Base-by-base conservation (phyloP, 495 filamentous ascomycete genomes). In the Acidiella bohemica region DNA sequence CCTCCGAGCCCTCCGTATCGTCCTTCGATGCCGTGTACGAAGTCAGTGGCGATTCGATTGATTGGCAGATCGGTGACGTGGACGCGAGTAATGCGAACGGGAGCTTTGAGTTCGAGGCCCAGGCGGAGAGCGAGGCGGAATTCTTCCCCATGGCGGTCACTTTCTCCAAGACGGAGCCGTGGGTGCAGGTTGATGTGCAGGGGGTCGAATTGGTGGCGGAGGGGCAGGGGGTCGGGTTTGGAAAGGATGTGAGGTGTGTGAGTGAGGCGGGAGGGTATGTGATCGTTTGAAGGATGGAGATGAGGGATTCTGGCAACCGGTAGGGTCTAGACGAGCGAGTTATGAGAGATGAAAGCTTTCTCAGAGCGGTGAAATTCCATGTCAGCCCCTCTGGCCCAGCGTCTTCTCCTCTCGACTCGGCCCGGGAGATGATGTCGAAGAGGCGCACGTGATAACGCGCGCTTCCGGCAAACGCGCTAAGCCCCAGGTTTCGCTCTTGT, bases 81-180 rank as follows among this genome's bases (percentile, higher is more conserved):
- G 78, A 82, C 52, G 80, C 84, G 42, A 75, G 73, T 17, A 92
- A 92, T 54, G 57, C 76, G 1, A 82, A 70, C 18, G 88, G 88
- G 14, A 76, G 78, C 22, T 96, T 96, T 51, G 88, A 95, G 56
- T 94, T 95, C 45, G 88, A 95, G 61, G 81, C 84, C 12, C 75
- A 80, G 52, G 84, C 83, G 21, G 75, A 76, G 33, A 74, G 75
- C 39, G 88, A 94, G 59, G 75, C 78, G 39, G 85, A 92, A 45
- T 95, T 95, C 64, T 96, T 96, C 76, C 88, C 88, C 1, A 95
- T 96, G 87, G 76, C 71, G 32, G 81, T 95, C 22, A 75, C 74
- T 20, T 96, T 96, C 65, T 75, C 80, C 24, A 93, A 93, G 66
- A 70, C 76, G 28, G 75, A 67, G 37, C 88, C 88, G 17, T 86